A percentile compares a stretch with the other conserved stretches of the same genome.
phyloP scores from a whole-genome alignment of 495 filamentous ascomycete genomes.

The Tuber melanosporum region DNA sequence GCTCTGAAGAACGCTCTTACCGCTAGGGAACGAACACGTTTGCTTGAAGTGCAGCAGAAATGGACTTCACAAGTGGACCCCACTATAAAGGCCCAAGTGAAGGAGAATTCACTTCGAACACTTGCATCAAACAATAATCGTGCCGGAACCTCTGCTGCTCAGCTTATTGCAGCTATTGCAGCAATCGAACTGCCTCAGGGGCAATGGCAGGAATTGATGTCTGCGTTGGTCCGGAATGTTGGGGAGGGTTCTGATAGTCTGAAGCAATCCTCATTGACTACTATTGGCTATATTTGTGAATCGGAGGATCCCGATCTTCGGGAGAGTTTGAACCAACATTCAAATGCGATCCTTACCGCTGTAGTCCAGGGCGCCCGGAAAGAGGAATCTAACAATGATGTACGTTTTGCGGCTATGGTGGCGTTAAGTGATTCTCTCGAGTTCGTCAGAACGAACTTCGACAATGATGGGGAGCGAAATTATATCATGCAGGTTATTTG shows the following conservation, averaged over 20 bases:
- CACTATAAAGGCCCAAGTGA: conserved; percentile 75
- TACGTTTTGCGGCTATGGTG: conserved; percentile 83
- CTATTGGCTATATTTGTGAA: conserved; percentile 97
- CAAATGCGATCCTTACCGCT: conserved; percentile 94
- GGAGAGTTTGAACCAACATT: conserved; percentile 71
- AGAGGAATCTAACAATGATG: conserved; percentile 83
- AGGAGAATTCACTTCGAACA: conserved; percentile 79
- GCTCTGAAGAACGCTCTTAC: conserved; percentile 95
- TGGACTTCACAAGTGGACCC: conserved; percentile 76
- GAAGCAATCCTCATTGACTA: conserved; percentile 87
- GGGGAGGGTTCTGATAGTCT: conserved; percentile 73
- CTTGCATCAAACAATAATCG: conserved; percentile 66
- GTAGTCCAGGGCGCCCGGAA: conserved; percentile 96
- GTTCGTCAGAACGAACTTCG: conserved; percentile 95
- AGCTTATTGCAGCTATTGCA: conserved; percentile 91
- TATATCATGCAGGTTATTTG: conserved; percentile 99
- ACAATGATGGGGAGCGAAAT: conserved; percentile 96
- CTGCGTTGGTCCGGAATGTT: conserved; percentile 79
- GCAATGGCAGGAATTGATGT: conserved; percentile 95
- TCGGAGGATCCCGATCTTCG: conserved; percentile 82
- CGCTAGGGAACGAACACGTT: conserved; percentile 76
- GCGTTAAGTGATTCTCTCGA: conserved; percentile 95
- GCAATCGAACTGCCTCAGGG: conserved; percentile 86
- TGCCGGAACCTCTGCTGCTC: conserved; percentile 81
- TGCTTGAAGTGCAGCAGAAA: conserved; percentile 81